Evolutionary conservation across 441 rosid species (phyloP), one percentile per base, ranked within the genome.

Genomic region (Geranium incanum): DNA sequence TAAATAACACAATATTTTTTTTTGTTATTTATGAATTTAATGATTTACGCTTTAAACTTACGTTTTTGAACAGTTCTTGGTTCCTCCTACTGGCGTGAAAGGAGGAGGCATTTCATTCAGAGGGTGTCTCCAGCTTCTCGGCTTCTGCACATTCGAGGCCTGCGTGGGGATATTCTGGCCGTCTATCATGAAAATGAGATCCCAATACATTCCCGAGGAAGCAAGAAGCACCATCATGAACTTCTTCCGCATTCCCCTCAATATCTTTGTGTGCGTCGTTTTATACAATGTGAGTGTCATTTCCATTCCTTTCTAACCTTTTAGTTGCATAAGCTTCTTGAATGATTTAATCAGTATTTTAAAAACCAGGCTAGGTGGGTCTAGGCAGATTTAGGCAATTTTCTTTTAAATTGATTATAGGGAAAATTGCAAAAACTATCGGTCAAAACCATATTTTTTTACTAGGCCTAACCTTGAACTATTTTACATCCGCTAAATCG

Each of bases 201-300:
- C 99, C 39, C 97, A 94, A 70, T 95, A 90, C 85, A 92, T 95
- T 73, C 97, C 99, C 0, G 99, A 95, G 83, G 97, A 95, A 79
- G 99, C 99, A 74, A 92, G 99, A 76, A 92, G 97, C 90, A 95
- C 99, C 81, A 95, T 92, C 78, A 95, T 95, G 96, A 92, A 90
- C 79, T 89, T 89, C 78, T 92, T 28, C 33, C 33, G 33, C 33
- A 28, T 28, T 28, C 33, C 33, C 33, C 33, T 28, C 33, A 28
- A 28, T 92, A 86, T 94, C 75, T 94, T 91, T 72, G 97, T 91
- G 72, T 94, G 95, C 69, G 77, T 94, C 36, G 97, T 94, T 64
- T 72, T 94, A 75, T 91, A 91, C 86, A 94, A 90, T 78, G 98
- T 90, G 74, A 67, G 93, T 50, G 16, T 28, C 33, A 28, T 50